Percentiles rank a stretch among this genome's conserved stretches.
Evolutionary conservation across 176 grass and related monocot genomes (phyloP).

Genomic region (Tuctoria greenei): DNA sequence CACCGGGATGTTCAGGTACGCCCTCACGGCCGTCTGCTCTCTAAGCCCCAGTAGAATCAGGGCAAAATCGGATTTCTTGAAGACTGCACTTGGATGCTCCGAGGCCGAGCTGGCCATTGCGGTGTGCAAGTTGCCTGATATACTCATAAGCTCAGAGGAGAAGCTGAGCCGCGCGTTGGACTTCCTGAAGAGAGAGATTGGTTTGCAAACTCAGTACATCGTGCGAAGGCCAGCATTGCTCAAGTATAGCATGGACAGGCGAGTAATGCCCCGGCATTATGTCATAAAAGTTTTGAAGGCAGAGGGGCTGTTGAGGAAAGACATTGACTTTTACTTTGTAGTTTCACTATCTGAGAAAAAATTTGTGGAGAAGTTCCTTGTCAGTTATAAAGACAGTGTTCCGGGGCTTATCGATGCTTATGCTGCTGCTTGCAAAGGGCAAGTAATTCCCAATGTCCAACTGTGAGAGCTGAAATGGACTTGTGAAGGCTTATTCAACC

Average conservation of each 20-base stretch:
- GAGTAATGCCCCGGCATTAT: constrained; percentile 34
- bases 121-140: constrained; percentile 21
- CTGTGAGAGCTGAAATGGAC: neutral
- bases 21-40: neutral
- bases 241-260: constrained; percentile 28
- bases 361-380: constrained; percentile 36
- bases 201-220: constrained; percentile 27
- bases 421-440: constrained; percentile 12
- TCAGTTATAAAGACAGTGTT: constrained; percentile 17
- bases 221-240: constrained; percentile 23
- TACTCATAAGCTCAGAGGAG: constrained; percentile 1
- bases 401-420: constrained; percentile 30
- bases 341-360: neutral
- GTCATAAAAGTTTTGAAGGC: constrained; percentile 36
- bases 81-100: constrained; percentile 40
- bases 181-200: constrained; percentile 41
- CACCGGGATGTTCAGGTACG: neutral
- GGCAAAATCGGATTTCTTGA: constrained; percentile 24
- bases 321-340: neutral
- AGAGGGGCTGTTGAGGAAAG: constrained; percentile 31
- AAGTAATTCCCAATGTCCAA: neutral
- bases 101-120: constrained; percentile 31
- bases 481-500: neutral
- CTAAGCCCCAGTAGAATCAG: neutral
- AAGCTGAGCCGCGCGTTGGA: constrained; percentile 26